Conservation (phyloP, 2,329 filamentous ascomycete genomes). For the Aspergillus tanneri region DNA sequence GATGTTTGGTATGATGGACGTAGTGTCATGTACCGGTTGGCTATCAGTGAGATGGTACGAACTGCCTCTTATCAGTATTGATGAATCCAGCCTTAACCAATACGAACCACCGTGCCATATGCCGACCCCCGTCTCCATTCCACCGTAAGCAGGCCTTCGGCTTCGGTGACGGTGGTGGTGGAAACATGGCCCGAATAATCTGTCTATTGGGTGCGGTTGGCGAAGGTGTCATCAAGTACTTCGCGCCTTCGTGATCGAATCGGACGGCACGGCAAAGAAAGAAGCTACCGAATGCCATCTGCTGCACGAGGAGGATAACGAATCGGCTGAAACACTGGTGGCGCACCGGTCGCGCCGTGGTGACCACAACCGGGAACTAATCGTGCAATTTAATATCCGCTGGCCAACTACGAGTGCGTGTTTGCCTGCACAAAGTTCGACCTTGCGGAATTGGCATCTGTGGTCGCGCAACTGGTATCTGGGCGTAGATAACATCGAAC, state of each 20-base stretch:
- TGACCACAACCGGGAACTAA: slow-evolving; percentile 62
- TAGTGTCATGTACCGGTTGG: slow-evolving; percentile 65
- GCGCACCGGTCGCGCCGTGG: slow-evolving; percentile 60
- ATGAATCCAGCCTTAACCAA: not conserved
- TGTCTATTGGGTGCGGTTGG: slow-evolving; percentile 51
- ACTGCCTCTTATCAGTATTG: not conserved
- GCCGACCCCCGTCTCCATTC: slow-evolving; percentile 65
- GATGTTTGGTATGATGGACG: slow-evolving; percentile 67
- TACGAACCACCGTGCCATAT: slow-evolving; percentile 59
- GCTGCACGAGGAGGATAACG: slow-evolving; percentile 66
- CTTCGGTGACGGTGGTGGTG: slow-evolving; percentile 67
- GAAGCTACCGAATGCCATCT: slow-evolving; percentile 61
- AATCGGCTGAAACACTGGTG: slow-evolving; percentile 69
- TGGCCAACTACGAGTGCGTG: slow-evolving; percentile 50
- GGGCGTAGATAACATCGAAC: slow-evolving; percentile 64
- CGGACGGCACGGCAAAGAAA: slow-evolving; percentile 57
- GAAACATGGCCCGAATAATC: slow-evolving; percentile 66
- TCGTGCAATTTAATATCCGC: slow-evolving; percentile 65
- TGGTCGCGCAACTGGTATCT: slow-evolving; percentile 68
- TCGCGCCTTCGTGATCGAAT: slow-evolving; percentile 56
- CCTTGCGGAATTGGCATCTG: slow-evolving; percentile 63
- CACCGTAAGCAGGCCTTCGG: slow-evolving; percentile 72
- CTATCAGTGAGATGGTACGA: slow-evolving; percentile 65
- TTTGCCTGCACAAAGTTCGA: slow-evolving; percentile 54
- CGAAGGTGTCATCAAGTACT: slow-evolving; percentile 66